Conservation (phyloP, 768 basidiomycete species). For the Tricholoma terreum region DNA sequence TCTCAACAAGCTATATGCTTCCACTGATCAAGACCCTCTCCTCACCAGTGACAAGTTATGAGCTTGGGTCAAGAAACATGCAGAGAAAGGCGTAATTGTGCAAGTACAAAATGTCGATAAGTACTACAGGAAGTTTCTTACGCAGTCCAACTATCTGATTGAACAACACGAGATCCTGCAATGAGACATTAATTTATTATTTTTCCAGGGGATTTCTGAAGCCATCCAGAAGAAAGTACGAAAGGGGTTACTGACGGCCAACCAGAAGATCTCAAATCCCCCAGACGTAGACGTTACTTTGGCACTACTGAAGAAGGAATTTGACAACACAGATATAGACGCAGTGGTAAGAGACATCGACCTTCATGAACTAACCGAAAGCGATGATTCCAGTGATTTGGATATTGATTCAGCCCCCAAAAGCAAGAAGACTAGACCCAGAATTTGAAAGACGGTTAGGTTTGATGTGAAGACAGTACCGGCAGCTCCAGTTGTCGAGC, state of each 20-base stretch:
- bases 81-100: not conserved
- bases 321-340: not conserved
- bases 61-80: not conserved
- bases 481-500: not conserved
- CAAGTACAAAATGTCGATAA: not conserved
- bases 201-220: too few species aligned
- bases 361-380: not conserved
- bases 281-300: not conserved
- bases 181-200: not conserved
- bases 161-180: not conserved
- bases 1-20: not conserved
- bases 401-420: too few species aligned
- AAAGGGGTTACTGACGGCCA: not conserved
- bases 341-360: too few species aligned
- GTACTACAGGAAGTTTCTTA: not conserved
- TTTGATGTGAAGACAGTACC: not conserved
- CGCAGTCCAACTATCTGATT: not conserved
- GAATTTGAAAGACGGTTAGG: not conserved
- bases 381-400: not conserved
- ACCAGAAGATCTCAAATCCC: not conserved
- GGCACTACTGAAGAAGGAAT: not conserved
- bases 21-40: not conserved
- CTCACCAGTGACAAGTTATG: not conserved
- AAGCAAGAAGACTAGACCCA: not conserved
- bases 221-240: not conserved